A percentile compares a stretch with the other conserved stretches of the same genome.
Evolutionary conservation across 768 basidiomycete species (phyloP).

Genomic region (Lactifluus echinatus): DNA sequence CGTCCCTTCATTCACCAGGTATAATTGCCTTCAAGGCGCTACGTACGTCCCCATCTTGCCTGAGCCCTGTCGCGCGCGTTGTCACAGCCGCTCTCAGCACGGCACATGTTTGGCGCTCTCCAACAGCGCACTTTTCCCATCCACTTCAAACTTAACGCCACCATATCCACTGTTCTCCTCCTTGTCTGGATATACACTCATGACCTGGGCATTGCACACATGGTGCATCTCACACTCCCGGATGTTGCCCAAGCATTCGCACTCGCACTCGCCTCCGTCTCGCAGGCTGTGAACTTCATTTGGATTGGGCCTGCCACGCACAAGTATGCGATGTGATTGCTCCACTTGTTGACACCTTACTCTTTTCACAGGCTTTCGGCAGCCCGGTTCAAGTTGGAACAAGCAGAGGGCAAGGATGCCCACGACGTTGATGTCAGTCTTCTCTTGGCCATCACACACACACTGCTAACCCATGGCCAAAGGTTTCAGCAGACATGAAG

Average conservation of each 20-base stretch:
- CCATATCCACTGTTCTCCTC: constrained; percentile 45
- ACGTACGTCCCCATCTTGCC: constrained; percentile 33
- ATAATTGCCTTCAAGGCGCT: constrained; percentile 52
- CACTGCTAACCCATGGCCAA: not conserved
- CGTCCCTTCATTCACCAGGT: constrained; percentile 29
- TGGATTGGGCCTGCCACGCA: constrained; percentile 66
- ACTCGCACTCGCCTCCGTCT: constrained; percentile 37
- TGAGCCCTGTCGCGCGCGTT: not conserved
- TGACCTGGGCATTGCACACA: constrained; percentile 43
- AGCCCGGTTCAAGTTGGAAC: constrained; percentile 62
- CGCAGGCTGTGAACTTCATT: constrained; percentile 55
- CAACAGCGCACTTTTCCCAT: constrained; percentile 70
- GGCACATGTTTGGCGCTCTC: constrained; percentile 62
- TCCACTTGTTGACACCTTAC: not conserved
- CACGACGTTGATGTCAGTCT: constrained; percentile 53
- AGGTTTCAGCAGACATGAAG: constrained; percentile 67
- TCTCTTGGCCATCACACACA: constrained; percentile 5
- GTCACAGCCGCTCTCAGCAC: constrained; percentile 33
- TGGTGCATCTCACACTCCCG: constrained; percentile 38
- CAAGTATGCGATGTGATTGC: constrained; percentile 36
- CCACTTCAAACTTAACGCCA: constrained; percentile 58
- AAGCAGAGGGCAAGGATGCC: constrained; percentile 60
- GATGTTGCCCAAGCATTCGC: constrained; percentile 62
- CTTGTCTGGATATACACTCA: constrained; percentile 50
- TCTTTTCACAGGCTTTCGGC: constrained; percentile 54